Conservation (phyloP, 768 basidiomycete genomes). For the Russula dissimulans region DNA sequence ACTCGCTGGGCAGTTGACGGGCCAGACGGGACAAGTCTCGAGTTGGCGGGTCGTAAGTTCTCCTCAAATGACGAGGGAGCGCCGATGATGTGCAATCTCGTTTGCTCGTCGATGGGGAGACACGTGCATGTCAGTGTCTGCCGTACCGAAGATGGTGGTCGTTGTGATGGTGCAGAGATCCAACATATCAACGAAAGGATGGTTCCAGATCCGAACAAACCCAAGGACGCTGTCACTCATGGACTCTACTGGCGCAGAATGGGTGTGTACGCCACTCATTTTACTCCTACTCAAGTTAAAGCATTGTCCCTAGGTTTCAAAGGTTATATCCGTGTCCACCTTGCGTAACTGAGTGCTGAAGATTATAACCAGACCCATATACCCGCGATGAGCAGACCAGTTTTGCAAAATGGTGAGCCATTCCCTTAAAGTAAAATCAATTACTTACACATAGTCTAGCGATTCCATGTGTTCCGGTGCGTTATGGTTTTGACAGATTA, state of each 20-base stretch:
- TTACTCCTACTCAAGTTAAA: neutral
- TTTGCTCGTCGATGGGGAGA: constrained; percentile 48
- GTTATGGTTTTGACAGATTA: too few species aligned
- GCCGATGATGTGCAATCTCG: constrained; percentile 53
- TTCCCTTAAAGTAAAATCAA: neutral
- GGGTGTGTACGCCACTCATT: constrained; percentile 30
- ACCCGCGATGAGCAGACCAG: constrained; percentile 43
- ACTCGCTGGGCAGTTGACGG: constrained; percentile 51
- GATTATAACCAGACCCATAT: constrained; percentile 41
- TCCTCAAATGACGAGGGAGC: constrained; percentile 46
- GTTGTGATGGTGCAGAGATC: constrained; percentile 36
- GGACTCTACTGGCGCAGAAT: constrained; percentile 47
- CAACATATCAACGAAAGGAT: constrained; percentile 38
- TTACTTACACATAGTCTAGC: constrained; percentile 23
- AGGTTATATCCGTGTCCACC: constrained; percentile 25
- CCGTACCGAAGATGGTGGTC: constrained; percentile 28
- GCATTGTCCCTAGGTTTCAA: constrained; percentile 38
- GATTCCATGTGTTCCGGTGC: constrained; percentile 45
- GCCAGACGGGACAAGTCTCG: constrained; percentile 39
- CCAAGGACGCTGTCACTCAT: constrained; percentile 50
- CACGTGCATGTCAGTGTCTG: constrained; percentile 52
- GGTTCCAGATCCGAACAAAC: constrained; percentile 35
- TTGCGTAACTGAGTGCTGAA: neutral
- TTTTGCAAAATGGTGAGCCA: constrained; percentile 44
- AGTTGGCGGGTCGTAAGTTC: constrained; percentile 48